Evolutionary conservation across 2,329 filamentous ascomycete species (phyloP), one percentile per base, ranked within the genome.

Genomic region (Colletotrichum musae): DNA sequence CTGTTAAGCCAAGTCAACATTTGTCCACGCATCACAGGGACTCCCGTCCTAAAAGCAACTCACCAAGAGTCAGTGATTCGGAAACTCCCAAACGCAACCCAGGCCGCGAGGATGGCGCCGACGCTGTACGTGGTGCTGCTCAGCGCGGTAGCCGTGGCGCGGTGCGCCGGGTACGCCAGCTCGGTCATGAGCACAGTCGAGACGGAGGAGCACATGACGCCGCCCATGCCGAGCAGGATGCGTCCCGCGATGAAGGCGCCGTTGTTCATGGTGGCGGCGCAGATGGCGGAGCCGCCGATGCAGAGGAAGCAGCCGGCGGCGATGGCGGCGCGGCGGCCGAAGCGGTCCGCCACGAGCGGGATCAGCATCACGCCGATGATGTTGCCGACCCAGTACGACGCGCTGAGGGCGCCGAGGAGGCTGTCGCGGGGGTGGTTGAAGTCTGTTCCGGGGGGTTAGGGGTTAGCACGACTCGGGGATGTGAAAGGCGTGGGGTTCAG

Each of bases 121-220:
- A 80, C 70, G 51, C 79, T 80, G 71, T 78, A 81, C 16, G 79
- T 73, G 0, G 77, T 80, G 72, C 76, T 77, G 68, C 77, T 82
- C 1, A 77, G 75, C 1, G 76, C 80, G 54, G 80, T 81, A 15
- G 77, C 75, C 15, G 70, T 71, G 2, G 67, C 70, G 41, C 70
- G 51, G 39, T 71, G 70, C 2, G 67, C 58, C 5, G 67, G 67
- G 26, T 71, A 70, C 1, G 70, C 70, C n/a, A 71, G 59, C 16
- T 71, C 70, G 12, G 70, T 71, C 12, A 88, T 82, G 64, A 88
- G 74, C 3, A 83, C 80, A 0, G 86, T 86, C 0, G 84, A 84
- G 0, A 84, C 82, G 26, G 86, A 83, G 54, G 86, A 87, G 0
- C 83, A 81, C 39, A 88, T 82, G 56, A 69, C 66, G 4, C 66